Base-by-base conservation (phyloP, 2,329 filamentous ascomycete genomes). In the Aspergillus sp. region DNA sequence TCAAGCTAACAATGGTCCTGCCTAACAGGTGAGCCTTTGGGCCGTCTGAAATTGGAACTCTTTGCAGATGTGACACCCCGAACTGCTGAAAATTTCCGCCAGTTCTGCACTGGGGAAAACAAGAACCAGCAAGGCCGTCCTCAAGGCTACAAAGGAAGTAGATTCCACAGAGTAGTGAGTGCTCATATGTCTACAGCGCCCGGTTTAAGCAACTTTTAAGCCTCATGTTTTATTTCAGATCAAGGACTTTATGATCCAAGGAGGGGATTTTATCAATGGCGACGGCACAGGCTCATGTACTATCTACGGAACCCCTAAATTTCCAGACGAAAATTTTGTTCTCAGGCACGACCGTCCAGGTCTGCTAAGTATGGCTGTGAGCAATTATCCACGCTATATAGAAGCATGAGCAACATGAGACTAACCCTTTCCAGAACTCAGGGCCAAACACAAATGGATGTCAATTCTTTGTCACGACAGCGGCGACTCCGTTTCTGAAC, bases 381-480 rank as follows among this genome's bases (percentile, higher is more conserved):
- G 89, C 20, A 5, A 48, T 32, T 20, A n/a, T n/a, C 18, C 12
- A 26, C 17, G 8, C 26, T 13, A 26, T 12, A 20, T 18, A 20
- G n/a, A 18, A 18, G 48, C 5, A 22, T 20, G 4, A 30, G 8
- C n/a, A 24, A 50, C 24, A 17, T 17, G n/a, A 20, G 38, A 43
- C 56, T 57, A 47, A 64, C 22, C n/a, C 7, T 20, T 18, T 39
- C 12, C 32, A 95, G 89, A 97, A 97, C 73, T 89, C 90, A 26
- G 93, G 93, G 1, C 89, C 90, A 53, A 89, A 97, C 76, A 93
- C 90, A 64, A 98, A 98, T 74, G 95, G 95, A 38, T 92, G 87
- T 58, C 95, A 98, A 71, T 99, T 99, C 81, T 99, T 99, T 82
- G 93, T 98, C 78, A 97, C 93, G 2, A 95, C 90, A 0, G 89